A percentile compares a stretch with the other conserved stretches of the same genome.
phyloP scores from a whole-genome alignment of 306 rosid genomes.

The Ormosia emarginata region DNA sequence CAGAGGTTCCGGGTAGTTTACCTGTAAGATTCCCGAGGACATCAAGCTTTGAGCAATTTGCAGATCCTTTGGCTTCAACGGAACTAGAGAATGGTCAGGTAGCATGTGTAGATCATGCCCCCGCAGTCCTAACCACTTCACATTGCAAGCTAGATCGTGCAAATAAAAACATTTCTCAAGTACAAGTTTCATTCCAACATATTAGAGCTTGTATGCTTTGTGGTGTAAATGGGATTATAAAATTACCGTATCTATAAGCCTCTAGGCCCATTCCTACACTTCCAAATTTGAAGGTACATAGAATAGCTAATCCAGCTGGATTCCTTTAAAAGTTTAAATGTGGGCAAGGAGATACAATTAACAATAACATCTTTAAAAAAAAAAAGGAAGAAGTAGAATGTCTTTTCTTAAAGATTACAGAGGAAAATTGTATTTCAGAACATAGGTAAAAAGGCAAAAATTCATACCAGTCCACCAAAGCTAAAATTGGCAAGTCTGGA shows the following conservation, averaged over 20 bases:
- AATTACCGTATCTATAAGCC: conserved; percentile 79
- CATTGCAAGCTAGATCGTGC: conserved; percentile 70
- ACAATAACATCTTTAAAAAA: neutral
- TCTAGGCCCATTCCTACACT: conserved; percentile 91
- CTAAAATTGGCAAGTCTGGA: conserved; percentile 78
- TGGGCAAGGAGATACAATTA: neutral
- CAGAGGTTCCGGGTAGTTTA: conserved; percentile 13
- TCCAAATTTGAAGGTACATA: conserved; percentile 86
- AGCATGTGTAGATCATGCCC: conserved; percentile 61
- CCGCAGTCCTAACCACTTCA: conserved; percentile 82
- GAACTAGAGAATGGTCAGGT: conserved; percentile 57
- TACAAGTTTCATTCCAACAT: neutral
- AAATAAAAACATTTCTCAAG: neutral
- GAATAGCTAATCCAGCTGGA: conserved; percentile 92
- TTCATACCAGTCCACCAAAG: conserved; percentile 81
- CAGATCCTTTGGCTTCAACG: conserved; percentile 66
- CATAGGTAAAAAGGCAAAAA: neutral
- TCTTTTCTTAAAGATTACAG: neutral
- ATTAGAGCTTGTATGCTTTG: neutral
- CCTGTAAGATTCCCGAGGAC: conserved; percentile 74
- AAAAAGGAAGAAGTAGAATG: neutral
- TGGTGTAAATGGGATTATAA: neutral
- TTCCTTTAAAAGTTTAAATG: conserved; percentile 50
- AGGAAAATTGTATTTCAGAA: neutral
- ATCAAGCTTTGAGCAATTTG: conserved; percentile 81